Conservation (phyloP, 176 grass and related monocot species). For the Musa schizocarpa region DNA sequence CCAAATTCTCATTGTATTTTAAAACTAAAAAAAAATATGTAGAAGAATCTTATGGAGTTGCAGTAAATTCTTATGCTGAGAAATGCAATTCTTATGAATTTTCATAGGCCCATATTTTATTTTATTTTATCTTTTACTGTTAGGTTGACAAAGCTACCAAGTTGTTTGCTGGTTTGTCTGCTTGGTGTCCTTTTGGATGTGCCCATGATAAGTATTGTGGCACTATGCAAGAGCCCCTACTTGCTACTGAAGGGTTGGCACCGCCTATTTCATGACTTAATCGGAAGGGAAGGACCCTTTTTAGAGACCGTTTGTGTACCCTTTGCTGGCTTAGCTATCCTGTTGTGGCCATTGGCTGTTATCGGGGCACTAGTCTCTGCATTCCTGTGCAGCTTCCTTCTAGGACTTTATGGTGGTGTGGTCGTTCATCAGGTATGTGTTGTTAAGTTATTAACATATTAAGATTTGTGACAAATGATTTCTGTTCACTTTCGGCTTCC, state of each 20-base stretch:
- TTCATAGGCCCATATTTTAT: not conserved
- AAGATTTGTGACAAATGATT: not conserved
- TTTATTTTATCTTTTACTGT: not conserved
- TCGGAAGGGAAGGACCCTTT: constrained; percentile 86
- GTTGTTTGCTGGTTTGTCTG: constrained; percentile 33
- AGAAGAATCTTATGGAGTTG: not conserved
- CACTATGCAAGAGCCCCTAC: constrained; percentile 74
- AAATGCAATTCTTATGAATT: not conserved
- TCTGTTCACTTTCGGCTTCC: not conserved
- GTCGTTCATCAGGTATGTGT: constrained; percentile 60
- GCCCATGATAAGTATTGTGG: constrained; percentile 53
- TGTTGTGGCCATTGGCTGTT: constrained; percentile 77
- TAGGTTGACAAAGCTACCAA: constrained; percentile 59
- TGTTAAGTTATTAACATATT: not conserved
- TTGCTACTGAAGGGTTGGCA: constrained; percentile 91
- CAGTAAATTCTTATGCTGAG: not conserved
- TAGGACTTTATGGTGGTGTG: constrained; percentile 50
- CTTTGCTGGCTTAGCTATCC: constrained; percentile 69
- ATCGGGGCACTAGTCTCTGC: constrained; percentile 44
- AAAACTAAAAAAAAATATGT: too few relatives aligned
- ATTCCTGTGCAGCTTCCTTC: constrained; percentile 60
- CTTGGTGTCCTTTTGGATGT: constrained; percentile 58
- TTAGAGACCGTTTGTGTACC: constrained; percentile 77
- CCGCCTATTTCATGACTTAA: constrained; percentile 62
- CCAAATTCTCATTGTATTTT: too few relatives aligned